These are phyloP conservation scores for Rhodotorula sphaerocarpa DNA, from an alignment of 768 basidiomycete genomes.

Conservation along the genomic window DNA sequence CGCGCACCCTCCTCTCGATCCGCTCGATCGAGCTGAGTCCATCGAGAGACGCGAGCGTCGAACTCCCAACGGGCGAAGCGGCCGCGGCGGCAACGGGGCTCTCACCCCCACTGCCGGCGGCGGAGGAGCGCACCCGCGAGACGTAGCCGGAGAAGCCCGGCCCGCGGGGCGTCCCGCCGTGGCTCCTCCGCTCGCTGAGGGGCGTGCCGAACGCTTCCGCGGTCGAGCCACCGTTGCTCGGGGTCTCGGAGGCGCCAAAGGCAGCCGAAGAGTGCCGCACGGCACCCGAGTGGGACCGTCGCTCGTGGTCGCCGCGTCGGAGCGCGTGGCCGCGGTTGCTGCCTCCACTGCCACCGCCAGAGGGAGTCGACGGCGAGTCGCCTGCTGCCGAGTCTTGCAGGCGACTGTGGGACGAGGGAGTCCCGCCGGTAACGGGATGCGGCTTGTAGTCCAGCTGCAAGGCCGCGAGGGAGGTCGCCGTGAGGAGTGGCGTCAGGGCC, in stretches of 20 bases:
- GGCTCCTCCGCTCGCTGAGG: not conserved
- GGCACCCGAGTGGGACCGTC: not conserved
- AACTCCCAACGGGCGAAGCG: too few species aligned
- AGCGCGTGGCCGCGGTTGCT: not conserved
- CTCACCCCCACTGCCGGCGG: not conserved
- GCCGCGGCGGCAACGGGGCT: not conserved
- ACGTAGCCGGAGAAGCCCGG: constrained; percentile 17
- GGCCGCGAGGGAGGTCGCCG: constrained; percentile 9
- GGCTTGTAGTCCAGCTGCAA: constrained; percentile 37
- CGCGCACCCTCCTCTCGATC: constrained; percentile 1
- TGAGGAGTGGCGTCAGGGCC: constrained; percentile 25
- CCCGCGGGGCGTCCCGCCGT: not conserved
- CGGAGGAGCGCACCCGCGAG: constrained; percentile 12
- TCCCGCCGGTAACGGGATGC: constrained; percentile 22
- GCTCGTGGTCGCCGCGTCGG: not conserved
- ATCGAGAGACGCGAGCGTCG: not conserved
- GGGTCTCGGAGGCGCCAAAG: constrained; percentile 3
- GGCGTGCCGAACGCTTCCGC: not conserved
- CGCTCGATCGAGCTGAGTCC: not conserved
- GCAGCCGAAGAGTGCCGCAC: constrained; percentile 1
- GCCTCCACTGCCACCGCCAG: too few species aligned
- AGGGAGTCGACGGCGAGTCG: constrained; percentile 2
- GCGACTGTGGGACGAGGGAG: not conserved
- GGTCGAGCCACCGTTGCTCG: constrained; percentile 7
- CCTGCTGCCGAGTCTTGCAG: not conserved